Percentiles rank a stretch among this genome's conserved stretches.
phyloP scores from a whole-genome alignment of 306 rosid species.

The Trichosanthes cucumerina region DNA sequence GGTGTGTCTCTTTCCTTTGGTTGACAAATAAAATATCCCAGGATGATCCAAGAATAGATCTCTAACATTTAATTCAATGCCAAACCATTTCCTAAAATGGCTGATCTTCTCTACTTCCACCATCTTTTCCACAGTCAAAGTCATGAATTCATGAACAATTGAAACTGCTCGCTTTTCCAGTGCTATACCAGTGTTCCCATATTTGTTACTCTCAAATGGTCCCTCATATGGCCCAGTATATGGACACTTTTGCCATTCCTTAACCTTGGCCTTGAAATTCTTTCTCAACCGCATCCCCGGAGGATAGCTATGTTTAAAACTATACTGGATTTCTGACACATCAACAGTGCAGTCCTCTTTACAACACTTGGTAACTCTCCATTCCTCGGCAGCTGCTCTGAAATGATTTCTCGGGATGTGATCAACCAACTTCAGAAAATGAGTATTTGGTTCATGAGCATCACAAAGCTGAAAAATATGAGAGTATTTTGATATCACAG shows the following conservation, averaged over 20 bases:
- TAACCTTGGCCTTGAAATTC: constrained; percentile 72
- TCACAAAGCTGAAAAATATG: constrained; percentile 59
- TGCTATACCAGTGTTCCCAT: constrained; percentile 37
- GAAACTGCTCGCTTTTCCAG: constrained; percentile 75
- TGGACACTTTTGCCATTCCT: constrained; percentile 70
- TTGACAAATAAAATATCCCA: constrained; percentile 73
- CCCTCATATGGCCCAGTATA: constrained; percentile 71
- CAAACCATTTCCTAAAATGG: constrained; percentile 42
- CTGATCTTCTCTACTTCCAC: constrained; percentile 81
- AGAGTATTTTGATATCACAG: constrained; percentile 42
- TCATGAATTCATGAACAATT: constrained; percentile 75
- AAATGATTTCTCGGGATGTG: constrained; percentile 21
- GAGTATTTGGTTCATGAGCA: constrained; percentile 63
- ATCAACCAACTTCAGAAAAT: constrained; percentile 53
- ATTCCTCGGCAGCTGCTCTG: constrained; percentile 60
- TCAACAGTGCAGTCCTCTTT: constrained; percentile 44
- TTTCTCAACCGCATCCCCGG: constrained; percentile 73
- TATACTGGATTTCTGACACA: constrained; percentile 42
- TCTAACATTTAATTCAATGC: constrained; percentile 61
- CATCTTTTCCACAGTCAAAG: constrained; percentile 85
- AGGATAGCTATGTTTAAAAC: constrained; percentile 64
- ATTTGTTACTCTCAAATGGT: constrained; percentile 30
- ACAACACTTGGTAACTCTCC: constrained; percentile 80
- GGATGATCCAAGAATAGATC: constrained; percentile 78
- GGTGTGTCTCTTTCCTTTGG: constrained; percentile 81